phyloP scores from a whole-genome alignment of 345 rosid species.

The Rhodamnia argentea region DNA sequence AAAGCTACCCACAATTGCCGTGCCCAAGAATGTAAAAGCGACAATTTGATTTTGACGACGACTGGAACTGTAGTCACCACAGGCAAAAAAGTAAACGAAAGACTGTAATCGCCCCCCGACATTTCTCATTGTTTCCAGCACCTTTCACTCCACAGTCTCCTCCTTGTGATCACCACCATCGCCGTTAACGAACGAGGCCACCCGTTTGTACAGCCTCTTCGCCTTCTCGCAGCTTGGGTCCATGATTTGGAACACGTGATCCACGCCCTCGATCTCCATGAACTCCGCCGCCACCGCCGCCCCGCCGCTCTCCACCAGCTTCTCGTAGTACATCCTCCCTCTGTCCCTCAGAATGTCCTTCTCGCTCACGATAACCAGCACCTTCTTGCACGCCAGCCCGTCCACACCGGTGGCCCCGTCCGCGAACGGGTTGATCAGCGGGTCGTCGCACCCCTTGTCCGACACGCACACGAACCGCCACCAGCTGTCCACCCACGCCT shows the following conservation, averaged over 20 bases:
- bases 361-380: conserved; percentile 50
- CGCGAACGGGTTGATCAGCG: conserved; percentile 59
- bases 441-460: conserved; percentile 61
- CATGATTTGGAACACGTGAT: conserved; percentile 64
- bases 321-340: conserved; percentile 46
- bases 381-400: conserved; percentile 36
- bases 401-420: conserved; percentile 37
- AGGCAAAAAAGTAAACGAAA: background rate
- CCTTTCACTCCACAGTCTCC: background rate
- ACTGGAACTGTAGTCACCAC: background rate
- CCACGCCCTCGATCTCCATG: conserved; percentile 47
- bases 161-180: background rate
- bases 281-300: conserved; percentile 32
- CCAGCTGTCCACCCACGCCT: conserved; percentile 67
- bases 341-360: conserved; percentile 50
- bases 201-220: conserved; percentile 20
- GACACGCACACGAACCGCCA: conserved; percentile 69
- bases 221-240: conserved; percentile 43
- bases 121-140: background rate
- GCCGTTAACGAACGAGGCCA: conserved; percentile 30
- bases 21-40: background rate
- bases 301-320: conserved; percentile 39
- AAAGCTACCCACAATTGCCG: background rate
- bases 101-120: background rate
- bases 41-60: background rate